These are phyloP conservation scores for Thraustochytrium sp. DNA, from an alignment of 352 stramenopile species.

Conservation along the genomic window DNA sequence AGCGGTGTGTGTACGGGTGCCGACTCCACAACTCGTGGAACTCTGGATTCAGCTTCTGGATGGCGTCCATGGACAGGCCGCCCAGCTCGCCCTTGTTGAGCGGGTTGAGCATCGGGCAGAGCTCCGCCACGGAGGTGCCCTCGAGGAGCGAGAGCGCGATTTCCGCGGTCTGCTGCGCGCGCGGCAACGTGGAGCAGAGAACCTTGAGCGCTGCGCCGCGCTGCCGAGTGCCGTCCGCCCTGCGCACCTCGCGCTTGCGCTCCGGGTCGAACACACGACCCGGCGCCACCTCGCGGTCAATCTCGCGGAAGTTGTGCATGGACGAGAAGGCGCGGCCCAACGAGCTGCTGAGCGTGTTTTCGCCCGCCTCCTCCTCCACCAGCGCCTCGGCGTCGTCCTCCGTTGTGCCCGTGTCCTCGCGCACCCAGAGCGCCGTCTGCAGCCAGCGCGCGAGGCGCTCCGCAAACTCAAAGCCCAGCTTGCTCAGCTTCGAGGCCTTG, in stretches of 20 bases:
- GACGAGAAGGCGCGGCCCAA: not conserved
- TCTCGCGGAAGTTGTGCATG: not conserved
- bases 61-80: constrained; percentile 33
- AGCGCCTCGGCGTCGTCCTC: not conserved
- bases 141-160: not conserved
- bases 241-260: not conserved
- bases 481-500: constrained; percentile 14
- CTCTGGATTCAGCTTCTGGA: constrained; percentile 1
- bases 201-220: constrained; percentile 22
- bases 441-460: constrained; percentile 1
- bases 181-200: constrained; percentile 34
- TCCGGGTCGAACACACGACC: not conserved
- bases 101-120: constrained; percentile 38
- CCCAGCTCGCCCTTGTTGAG: constrained; percentile 40
- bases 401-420: not conserved
- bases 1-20: constrained; percentile 19
- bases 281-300: not conserved
- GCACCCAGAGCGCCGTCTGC: constrained; percentile 3
- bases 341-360: not conserved
- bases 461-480: constrained; percentile 11
- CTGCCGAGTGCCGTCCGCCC: not conserved
- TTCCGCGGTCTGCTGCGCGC: constrained; percentile 28
- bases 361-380: not conserved
- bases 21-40: constrained; percentile 19
- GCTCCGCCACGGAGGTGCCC: not conserved